phyloP scores from a whole-genome alignment of 1,139 yeast species.

The Meyerozyma smithsonii region DNA sequence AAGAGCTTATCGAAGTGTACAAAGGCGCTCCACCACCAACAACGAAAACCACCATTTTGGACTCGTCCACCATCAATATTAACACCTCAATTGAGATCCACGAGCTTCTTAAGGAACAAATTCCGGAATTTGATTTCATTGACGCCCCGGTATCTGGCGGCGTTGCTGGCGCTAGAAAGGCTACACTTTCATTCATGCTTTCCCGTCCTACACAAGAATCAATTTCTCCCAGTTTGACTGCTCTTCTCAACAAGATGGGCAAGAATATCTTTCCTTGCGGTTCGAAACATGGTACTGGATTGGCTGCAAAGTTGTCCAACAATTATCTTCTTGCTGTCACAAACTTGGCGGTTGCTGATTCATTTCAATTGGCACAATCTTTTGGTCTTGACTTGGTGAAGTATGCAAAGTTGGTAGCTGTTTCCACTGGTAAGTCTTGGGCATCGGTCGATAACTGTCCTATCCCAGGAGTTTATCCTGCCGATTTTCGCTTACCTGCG shows the following conservation, averaged over 20 bases:
- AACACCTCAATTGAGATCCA: slow-evolving; percentile 43
- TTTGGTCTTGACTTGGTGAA: slow-evolving; percentile 47
- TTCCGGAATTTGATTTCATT: slow-evolving; percentile 39
- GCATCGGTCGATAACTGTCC: slow-evolving; percentile 60
- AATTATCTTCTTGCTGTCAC: slow-evolving; percentile 55
- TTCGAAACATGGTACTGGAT: slow-evolving; percentile 46
- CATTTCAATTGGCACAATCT: slow-evolving; percentile 53
- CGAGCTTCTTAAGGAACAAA: slow-evolving; percentile 26
- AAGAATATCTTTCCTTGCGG: slow-evolving; percentile 53
- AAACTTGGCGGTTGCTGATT: slow-evolving; percentile 57
- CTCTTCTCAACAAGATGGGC: slow-evolving; percentile 47
- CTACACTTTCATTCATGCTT: slow-evolving; percentile 54
- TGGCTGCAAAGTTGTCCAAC: slow-evolving; percentile 57
- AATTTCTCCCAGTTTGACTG: slow-evolving; percentile 22
- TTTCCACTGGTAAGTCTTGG: slow-evolving; percentile 61
- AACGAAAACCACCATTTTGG: slow-evolving; percentile 32
- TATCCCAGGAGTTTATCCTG: slow-evolving; percentile 47
- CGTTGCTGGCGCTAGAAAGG: slow-evolving; percentile 55
- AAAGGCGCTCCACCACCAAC: slow-evolving; percentile 13
- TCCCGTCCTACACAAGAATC: slow-evolving; percentile 31
- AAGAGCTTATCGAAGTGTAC: slow-evolving; percentile 32
- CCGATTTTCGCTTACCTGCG: slow-evolving; percentile 39
- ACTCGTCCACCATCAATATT: slow-evolving; percentile 56
- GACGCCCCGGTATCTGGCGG: slow-evolving; percentile 67
- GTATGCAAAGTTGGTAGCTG: slow-evolving; percentile 50